Evolutionary conservation across 2,329 filamentous ascomycete genomes (phyloP).

Genomic region (Colletotrichum viniferum): DNA sequence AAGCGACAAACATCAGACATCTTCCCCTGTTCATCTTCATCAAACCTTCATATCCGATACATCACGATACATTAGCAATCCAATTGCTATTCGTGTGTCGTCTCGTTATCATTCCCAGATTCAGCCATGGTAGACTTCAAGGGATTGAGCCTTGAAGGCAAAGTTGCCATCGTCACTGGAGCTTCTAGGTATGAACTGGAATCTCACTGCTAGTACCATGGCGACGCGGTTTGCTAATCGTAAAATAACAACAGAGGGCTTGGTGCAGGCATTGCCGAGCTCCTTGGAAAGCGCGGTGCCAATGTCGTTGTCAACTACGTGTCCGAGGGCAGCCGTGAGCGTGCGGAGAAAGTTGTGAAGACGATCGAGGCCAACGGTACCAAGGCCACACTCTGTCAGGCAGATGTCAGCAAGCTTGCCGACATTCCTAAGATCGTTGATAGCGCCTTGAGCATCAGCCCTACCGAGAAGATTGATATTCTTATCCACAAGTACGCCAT

Average conservation of each 20-base stretch:
- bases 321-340: conserved; percentile 17
- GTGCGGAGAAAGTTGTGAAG: conserved; percentile 22
- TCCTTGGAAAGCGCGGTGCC: conserved; percentile 63
- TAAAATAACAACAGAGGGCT: conserved; percentile 34
- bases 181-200: conserved; percentile 15
- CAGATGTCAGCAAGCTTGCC: conserved; percentile 20
- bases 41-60: neutral
- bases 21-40: neutral
- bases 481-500: conserved; percentile 25
- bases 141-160: conserved; percentile 27
- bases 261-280: conserved; percentile 66
- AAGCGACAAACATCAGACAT: neutral
- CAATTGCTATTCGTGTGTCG: neutral
- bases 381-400: conserved; percentile 20
- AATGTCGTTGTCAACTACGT: conserved; percentile 27
- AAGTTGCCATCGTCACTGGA: conserved; percentile 10
- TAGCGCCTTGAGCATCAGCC: conserved; percentile 22
- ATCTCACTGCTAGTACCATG: neutral
- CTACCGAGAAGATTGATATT: conserved; percentile 28
- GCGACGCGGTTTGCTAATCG: neutral
- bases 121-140: conserved; percentile 14
- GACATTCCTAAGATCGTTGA: conserved; percentile 24
- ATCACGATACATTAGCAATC: neutral
- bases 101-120: neutral
- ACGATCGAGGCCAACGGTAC: conserved; percentile 20